A percentile compares a stretch with the other conserved stretches of the same genome.
Conservation (phyloP, 176 grass and related monocot species). For the Oryza coarctata region DNA sequence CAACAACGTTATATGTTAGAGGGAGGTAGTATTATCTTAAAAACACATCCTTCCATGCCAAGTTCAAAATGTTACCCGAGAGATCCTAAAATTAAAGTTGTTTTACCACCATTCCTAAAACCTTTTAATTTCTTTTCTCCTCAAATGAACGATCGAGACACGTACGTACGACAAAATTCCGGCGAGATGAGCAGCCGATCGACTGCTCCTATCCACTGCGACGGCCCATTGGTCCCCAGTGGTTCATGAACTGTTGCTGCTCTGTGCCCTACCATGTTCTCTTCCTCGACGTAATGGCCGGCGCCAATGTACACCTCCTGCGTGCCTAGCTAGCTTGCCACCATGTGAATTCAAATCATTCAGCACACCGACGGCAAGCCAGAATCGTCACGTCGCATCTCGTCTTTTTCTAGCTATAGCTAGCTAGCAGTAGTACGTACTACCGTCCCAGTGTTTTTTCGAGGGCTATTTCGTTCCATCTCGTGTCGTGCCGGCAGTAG, state of each 20-base stretch:
- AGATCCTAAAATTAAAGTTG: too few species aligned
- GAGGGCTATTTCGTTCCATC: neutral
- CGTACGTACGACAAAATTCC: neutral
- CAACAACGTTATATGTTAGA: too few species aligned
- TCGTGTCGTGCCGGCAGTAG: conserved; percentile 22
- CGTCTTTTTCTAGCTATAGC: neutral
- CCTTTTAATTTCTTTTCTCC: too few species aligned
- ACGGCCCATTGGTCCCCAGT: neutral
- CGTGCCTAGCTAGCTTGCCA: neutral
- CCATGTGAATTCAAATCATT: conserved; percentile 23
- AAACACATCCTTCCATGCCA: neutral
- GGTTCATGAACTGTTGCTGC: neutral
- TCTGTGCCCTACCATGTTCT: conserved; percentile 31
- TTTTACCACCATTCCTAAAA: too few species aligned
- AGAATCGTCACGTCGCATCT: neutral
- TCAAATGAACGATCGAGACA: too few species aligned
- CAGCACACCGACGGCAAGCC: neutral
- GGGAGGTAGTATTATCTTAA: too few species aligned
- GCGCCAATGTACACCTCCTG: neutral
- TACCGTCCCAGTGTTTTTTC: neutral
- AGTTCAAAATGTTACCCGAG: neutral
- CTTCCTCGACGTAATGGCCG: neutral
- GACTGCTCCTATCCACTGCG: neutral
- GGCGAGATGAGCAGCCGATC: neutral
- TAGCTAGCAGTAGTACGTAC: neutral